Percentiles rank a stretch among this genome's conserved stretches.
phyloP scores from a whole-genome alignment of 441 rosid species.

The Raphanus hybrid region DNA sequence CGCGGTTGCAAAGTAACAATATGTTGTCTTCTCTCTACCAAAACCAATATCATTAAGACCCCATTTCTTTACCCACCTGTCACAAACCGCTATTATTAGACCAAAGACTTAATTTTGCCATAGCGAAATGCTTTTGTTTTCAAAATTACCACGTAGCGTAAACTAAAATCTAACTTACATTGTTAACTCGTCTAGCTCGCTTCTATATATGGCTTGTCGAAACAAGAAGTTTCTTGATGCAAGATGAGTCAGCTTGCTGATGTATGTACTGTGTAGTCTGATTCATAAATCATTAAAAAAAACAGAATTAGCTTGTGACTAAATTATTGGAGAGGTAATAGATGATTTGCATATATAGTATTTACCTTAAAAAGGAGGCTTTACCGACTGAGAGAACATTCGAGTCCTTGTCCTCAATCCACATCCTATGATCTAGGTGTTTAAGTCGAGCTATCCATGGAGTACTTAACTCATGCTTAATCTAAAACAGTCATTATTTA shows the following conservation, averaged over 20 bases:
- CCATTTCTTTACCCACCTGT: slow-evolving; percentile 56
- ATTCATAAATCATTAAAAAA: neutral
- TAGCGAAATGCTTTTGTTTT: neutral
- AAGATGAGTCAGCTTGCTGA: slow-evolving; percentile 48
- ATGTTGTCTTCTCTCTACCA: slow-evolving; percentile 61
- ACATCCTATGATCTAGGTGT: slow-evolving; percentile 60
- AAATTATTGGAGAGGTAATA: neutral
- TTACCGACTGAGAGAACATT: slow-evolving; percentile 57
- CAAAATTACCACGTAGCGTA: neutral
- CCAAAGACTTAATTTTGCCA: neutral
- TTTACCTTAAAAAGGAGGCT: slow-evolving; percentile 52
- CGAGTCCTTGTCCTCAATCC: slow-evolving; percentile 59
- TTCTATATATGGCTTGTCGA: slow-evolving; percentile 51
- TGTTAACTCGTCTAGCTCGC: slow-evolving; percentile 56
- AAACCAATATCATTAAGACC: slow-evolving; percentile 66
- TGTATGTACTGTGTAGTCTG: slow-evolving; percentile 51
- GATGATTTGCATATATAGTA: neutral
- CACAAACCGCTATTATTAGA: slow-evolving; percentile 6
- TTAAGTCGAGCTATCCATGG: slow-evolving; percentile 66
- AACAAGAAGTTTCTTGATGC: slow-evolving; percentile 47
- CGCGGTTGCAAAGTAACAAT: slow-evolving; percentile 64
- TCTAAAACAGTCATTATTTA: slow-evolving; percentile 40
- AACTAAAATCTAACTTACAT: slow-evolving; percentile 40
- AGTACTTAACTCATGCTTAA: slow-evolving; percentile 51
- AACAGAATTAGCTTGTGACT: neutral